Evolutionary conservation across 768 basidiomycete species (phyloP).

Genomic region (Suillus sp.): DNA sequence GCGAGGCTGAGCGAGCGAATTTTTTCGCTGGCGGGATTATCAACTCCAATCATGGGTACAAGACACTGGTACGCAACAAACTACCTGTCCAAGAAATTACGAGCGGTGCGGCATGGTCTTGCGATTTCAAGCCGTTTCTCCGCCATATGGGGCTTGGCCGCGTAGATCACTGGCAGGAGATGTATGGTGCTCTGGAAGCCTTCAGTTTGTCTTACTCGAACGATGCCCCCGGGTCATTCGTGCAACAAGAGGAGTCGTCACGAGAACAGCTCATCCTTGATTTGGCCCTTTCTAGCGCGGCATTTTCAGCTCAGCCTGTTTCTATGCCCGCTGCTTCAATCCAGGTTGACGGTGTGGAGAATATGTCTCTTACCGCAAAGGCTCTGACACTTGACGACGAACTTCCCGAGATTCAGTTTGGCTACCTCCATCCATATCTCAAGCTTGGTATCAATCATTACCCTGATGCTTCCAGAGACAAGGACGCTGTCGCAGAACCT

Average conservation of each 20-base stretch:
- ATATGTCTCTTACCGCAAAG: slow-evolving; percentile 54
- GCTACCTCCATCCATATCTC: slow-evolving; percentile 56
- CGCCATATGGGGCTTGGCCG: slow-evolving; percentile 42
- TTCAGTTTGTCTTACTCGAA: slow-evolving; percentile 46
- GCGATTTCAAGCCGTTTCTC: slow-evolving; percentile 50
- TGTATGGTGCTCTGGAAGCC: slow-evolving; percentile 41
- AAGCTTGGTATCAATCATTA: slow-evolving; percentile 33
- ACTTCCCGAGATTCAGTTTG: slow-evolving; percentile 61
- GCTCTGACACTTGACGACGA: slow-evolving; percentile 54
- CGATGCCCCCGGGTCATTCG: slow-evolving; percentile 41
- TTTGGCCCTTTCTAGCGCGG: slow-evolving; percentile 56
- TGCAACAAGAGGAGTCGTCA: slow-evolving; percentile 53
- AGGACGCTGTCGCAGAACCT: slow-evolving; percentile 21
- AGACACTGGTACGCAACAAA: slow-evolving; percentile 51
- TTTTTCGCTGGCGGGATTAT: slow-evolving; percentile 60
- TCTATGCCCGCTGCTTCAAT: slow-evolving; percentile 27
- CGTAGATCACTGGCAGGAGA: slow-evolving; percentile 34
- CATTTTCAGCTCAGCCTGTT: slow-evolving; percentile 53
- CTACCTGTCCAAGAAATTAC: slow-evolving; percentile 42
- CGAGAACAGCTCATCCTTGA: slow-evolving; percentile 66
- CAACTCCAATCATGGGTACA: slow-evolving; percentile 53
- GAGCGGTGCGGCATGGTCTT: slow-evolving; percentile 53
- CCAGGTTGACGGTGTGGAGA: slow-evolving; percentile 44
- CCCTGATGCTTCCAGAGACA: slow-evolving; percentile 26
- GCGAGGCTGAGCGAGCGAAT: slow-evolving; percentile 46